phyloP scores from a whole-genome alignment of 2,329 filamentous ascomycete species.

The Aspergillus sp. region DNA sequence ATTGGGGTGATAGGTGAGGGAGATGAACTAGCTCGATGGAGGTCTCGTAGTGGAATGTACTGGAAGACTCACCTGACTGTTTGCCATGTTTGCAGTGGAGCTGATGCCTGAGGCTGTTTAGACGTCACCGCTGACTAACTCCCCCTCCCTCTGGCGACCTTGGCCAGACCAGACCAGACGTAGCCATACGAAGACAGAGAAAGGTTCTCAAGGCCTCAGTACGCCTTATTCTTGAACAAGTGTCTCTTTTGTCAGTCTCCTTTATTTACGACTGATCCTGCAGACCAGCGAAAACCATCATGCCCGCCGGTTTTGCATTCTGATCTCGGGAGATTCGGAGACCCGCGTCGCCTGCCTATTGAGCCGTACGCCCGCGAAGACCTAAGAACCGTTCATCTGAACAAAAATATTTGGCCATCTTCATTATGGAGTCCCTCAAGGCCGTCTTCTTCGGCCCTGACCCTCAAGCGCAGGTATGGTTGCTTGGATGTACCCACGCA shows the following conservation, averaged over 20 bases:
- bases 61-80: constrained; percentile 27
- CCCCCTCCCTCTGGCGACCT: constrained; percentile 1
- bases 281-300: too few species aligned
- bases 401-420: not conserved
- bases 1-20: constrained; percentile 1
- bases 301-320: too few species aligned
- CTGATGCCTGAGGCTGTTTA: constrained; percentile 14
- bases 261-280: too few species aligned
- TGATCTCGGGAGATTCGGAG: too few species aligned
- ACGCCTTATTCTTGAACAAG: not conserved
- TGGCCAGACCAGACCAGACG: constrained; percentile 4
- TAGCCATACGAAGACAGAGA: constrained; percentile 2
- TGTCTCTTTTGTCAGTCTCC: not conserved
- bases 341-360: not conserved
- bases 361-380: not conserved
- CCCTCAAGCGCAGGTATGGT: constrained; percentile 75
- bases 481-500: not conserved
- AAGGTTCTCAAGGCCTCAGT: not conserved
- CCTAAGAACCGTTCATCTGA: not conserved
- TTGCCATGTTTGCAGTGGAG: constrained; percentile 24
- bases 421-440: constrained; percentile 76
- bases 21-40: constrained; percentile 13
- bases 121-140: constrained; percentile 9
- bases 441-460: constrained; percentile 85
- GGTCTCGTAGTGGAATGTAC: constrained; percentile 30